These are phyloP conservation scores for Tylopilus sp. DNA, from an alignment of 1,284 basidiomycete species.

Conservation along the genomic window DNA sequence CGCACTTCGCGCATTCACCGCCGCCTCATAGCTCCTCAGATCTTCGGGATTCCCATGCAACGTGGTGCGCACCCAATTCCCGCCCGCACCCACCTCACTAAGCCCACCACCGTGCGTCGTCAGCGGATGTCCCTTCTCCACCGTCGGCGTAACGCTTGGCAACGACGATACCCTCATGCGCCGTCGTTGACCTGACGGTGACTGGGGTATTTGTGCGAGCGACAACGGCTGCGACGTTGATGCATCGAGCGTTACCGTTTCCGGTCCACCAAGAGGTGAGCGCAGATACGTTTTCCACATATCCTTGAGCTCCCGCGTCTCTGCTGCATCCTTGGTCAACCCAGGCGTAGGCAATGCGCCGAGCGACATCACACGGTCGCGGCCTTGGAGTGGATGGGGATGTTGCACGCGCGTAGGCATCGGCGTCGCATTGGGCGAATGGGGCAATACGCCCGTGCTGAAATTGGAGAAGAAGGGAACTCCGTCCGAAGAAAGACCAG, in stretches of 20 bases:
- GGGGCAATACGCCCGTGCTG: slow-evolving; percentile 25
- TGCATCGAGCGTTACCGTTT: slow-evolving; percentile 13
- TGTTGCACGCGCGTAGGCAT: slow-evolving; percentile 38
- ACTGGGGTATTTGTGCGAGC: slow-evolving; percentile 24
- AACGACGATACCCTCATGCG: slow-evolving; percentile 59
- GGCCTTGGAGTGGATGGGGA: slow-evolving; percentile 13
- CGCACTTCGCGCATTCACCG: slow-evolving; percentile 58
- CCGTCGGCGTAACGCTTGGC: slow-evolving; percentile 62
- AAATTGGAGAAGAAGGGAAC: slow-evolving; percentile 57
- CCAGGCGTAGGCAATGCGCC: slow-evolving; percentile 25
- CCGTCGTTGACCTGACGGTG: slow-evolving; percentile 33
- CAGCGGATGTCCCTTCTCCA: slow-evolving; percentile 25
- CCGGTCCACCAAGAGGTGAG: slow-evolving; percentile 52
- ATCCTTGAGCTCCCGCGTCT: slow-evolving; percentile 58
- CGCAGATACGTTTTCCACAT: slow-evolving; percentile 75
- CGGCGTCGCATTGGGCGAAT: slow-evolving; percentile 46
- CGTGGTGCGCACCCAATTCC: slow-evolving; percentile 33
- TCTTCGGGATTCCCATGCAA: slow-evolving; percentile 53
- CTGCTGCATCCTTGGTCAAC: slow-evolving; percentile 39
- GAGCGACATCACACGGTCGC: slow-evolving; percentile 28
- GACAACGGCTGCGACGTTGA: slow-evolving; percentile 4
- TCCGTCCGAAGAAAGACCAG: slow-evolving; percentile 52
- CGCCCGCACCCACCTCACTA: slow-evolving; percentile 2
- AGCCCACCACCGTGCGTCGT: slow-evolving; percentile 17
- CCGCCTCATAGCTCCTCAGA: slow-evolving; percentile 67